Conservation (phyloP, 1,284 basidiomycete species). For the Melampsora americana region DNA sequence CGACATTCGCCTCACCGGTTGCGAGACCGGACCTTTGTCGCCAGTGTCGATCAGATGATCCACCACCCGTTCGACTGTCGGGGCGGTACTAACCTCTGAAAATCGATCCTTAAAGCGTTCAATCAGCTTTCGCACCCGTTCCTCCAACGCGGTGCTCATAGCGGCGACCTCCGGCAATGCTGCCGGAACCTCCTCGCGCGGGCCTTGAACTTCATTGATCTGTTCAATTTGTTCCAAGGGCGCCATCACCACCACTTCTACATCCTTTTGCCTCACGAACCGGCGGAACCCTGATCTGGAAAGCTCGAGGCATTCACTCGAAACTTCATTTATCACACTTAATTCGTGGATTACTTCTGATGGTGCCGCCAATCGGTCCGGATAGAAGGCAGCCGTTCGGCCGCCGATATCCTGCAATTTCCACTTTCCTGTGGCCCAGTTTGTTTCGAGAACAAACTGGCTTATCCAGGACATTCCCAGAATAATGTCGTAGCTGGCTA, state of each 20-base stretch:
- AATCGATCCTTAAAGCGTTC: neutral
- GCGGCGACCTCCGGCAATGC: neutral
- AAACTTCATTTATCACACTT: neutral
- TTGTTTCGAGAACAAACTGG: neutral
- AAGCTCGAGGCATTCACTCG: neutral
- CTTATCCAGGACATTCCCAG: slow-evolving; percentile 16
- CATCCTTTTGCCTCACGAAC: neutral
- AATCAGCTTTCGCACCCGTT: neutral
- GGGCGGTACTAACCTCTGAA: neutral
- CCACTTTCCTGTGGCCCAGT: slow-evolving; percentile 11
- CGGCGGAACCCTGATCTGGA: neutral
- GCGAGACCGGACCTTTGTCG: too few species aligned
- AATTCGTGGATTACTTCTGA: neutral
- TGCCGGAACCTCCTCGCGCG: neutral
- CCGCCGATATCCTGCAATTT: neutral
- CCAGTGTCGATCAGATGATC: too few species aligned
- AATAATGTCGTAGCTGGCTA: slow-evolving; percentile 2
- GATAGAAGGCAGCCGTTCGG: neutral
- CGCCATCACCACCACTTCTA: neutral
- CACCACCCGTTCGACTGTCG: neutral
- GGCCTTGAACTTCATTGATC: neutral
- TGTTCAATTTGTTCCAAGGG: neutral
- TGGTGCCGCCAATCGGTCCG: neutral
- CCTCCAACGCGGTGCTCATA: neutral
- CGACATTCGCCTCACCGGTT: too few species aligned